These are phyloP conservation scores for Saturnispora bothae DNA, from an alignment of 805 yeast species.

Conservation along the genomic window DNA sequence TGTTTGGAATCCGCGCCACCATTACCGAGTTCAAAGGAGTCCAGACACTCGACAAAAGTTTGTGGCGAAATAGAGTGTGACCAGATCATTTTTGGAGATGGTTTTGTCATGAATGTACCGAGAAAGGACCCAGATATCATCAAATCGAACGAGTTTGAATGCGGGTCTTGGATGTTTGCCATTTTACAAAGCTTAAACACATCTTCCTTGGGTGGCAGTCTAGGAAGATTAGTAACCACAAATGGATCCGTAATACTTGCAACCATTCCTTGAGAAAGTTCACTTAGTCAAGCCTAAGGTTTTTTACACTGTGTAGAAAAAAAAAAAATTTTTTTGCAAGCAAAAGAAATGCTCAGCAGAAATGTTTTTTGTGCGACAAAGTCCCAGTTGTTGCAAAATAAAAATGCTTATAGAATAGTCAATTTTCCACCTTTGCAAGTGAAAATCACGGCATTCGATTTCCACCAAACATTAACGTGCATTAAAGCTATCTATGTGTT, in stretches of 20 bases:
- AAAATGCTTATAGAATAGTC: not conserved
- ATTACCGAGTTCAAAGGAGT: slow-evolving; percentile 19
- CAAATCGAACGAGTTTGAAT: slow-evolving; percentile 32
- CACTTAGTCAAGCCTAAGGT: not conserved
- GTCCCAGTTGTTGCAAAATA: not conserved
- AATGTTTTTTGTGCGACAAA: not conserved
- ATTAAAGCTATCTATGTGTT: not conserved
- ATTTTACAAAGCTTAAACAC: slow-evolving; percentile 18
- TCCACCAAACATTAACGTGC: too few species aligned
- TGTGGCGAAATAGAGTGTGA: slow-evolving; percentile 43
- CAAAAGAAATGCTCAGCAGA: not conserved
- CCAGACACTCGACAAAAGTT: slow-evolving; percentile 34
- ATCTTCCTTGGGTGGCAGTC: slow-evolving; percentile 21
- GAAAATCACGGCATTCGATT: too few species aligned
- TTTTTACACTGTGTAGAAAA: not conserved
- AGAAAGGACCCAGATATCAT: slow-evolving; percentile 46
- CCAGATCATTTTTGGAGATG: slow-evolving; percentile 50
- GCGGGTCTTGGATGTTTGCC: slow-evolving; percentile 20
- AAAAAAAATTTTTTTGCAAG: slow-evolving; percentile 1
- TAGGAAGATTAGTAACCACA: slow-evolving; percentile 26
- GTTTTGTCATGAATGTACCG: slow-evolving; percentile 41
- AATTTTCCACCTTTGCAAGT: not conserved
- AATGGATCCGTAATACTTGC: slow-evolving; percentile 23
- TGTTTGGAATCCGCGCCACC: slow-evolving; percentile 20
- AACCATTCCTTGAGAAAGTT: slow-evolving; percentile 9